phyloP scores from a whole-genome alignment of 2,329 filamentous ascomycete genomes.

The Verticillium tricorpus region DNA sequence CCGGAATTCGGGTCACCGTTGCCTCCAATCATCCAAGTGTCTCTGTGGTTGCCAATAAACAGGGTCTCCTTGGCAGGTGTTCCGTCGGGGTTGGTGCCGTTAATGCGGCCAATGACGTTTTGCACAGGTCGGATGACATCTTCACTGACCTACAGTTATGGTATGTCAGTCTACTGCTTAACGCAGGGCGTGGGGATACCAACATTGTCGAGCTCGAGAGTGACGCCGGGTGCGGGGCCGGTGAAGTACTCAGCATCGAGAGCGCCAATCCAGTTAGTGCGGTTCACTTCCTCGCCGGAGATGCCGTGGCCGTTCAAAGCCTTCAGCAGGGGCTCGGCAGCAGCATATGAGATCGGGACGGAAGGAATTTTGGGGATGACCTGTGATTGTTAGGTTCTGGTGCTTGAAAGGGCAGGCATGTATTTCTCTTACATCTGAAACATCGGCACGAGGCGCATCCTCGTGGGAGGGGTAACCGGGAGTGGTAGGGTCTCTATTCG shows the following conservation, averaged over 20 bases:
- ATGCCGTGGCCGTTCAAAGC: constrained; percentile 73
- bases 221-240: constrained; percentile 47
- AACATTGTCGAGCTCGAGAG: constrained; percentile 61
- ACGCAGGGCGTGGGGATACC: constrained; percentile 34
- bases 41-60: constrained; percentile 75
- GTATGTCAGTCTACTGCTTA: neutral
- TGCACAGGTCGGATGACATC: constrained; percentile 67
- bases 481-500: constrained; percentile 65
- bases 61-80: constrained; percentile 53
- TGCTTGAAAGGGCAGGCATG: neutral
- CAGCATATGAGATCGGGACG: constrained; percentile 72
- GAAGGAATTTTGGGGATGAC: constrained; percentile 74
- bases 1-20: constrained; percentile 82
- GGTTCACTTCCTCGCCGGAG: constrained; percentile 61
- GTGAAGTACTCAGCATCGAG: constrained; percentile 37
- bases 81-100: constrained; percentile 63
- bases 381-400: constrained; percentile 11
- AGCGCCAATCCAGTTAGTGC: constrained; percentile 51
- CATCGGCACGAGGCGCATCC: constrained; percentile 60
- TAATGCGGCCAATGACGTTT: constrained; percentile 78
- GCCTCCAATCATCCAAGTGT: constrained; percentile 81
- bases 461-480: constrained; percentile 77
- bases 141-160: constrained; percentile 25
- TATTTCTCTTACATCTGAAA: constrained; percentile 27
- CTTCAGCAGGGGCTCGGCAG: constrained; percentile 72